phyloP scores from a whole-genome alignment of 768 basidiomycete genomes.

The Strobilomyces confusus region DNA sequence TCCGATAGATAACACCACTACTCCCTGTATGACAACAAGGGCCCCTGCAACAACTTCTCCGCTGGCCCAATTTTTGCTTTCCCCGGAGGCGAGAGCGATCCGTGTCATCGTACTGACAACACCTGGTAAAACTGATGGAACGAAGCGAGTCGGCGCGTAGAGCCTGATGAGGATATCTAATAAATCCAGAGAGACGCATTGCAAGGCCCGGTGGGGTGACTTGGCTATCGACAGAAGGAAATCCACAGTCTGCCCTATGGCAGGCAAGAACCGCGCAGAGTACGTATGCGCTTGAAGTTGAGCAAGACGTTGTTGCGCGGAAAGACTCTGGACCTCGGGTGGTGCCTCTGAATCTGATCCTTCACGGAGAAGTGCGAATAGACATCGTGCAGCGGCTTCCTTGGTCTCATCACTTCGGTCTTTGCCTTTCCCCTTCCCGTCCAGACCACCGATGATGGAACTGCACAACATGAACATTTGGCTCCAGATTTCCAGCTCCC shows the following conservation, averaged over 20 bases:
- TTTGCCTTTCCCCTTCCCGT: constrained; percentile 63
- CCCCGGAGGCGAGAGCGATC: constrained; percentile 53
- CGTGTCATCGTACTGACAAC: constrained; percentile 75
- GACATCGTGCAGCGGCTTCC: constrained; percentile 64
- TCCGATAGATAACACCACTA: constrained; percentile 56
- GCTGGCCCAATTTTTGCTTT: constrained; percentile 64
- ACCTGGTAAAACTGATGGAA: constrained; percentile 78
- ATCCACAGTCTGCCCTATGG: constrained; percentile 81
- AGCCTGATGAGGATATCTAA: constrained; percentile 47
- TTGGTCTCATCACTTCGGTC: constrained; percentile 79
- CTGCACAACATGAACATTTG: constrained; percentile 79
- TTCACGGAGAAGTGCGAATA: constrained; percentile 59
- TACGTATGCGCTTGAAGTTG: constrained; percentile 39
- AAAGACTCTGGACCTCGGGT: constrained; percentile 21
- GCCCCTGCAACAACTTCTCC: constrained; percentile 62
- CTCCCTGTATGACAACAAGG: constrained; percentile 51
- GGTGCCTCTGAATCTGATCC: constrained; percentile 41
- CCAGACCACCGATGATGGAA: constrained; percentile 60
- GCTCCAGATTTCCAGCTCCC: constrained; percentile 72
- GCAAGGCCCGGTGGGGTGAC: constrained; percentile 58
- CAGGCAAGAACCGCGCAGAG: constrained; percentile 56
- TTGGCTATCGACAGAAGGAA: constrained; percentile 58
- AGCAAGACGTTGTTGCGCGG: constrained; percentile 32
- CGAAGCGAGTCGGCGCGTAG: constrained; percentile 49
- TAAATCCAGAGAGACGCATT: constrained; percentile 57